Evolutionary conservation across 2,329 filamentous ascomycete genomes (phyloP), one percentile per base, ranked within the genome.

Genomic region (Metarhizium humberi): DNA sequence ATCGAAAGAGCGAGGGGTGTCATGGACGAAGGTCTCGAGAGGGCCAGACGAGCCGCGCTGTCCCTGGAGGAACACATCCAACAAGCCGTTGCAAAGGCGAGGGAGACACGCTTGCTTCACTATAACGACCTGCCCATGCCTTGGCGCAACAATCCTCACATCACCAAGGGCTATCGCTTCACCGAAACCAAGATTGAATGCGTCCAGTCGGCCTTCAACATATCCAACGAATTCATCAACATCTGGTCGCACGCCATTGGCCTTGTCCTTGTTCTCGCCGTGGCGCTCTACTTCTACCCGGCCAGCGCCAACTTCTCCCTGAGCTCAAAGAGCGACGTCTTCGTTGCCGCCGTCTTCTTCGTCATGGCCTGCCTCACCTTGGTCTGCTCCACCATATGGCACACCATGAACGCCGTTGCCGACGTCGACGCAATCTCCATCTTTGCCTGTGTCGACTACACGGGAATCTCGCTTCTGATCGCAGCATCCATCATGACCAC

Each of bases 401-500:
- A 99, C 75, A 96, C 94, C 30, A 97, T 99, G 91, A 96, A 92
- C 75, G 90, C 90, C 64, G 95, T 97, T 54, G 91, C 92, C 18
- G 89, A 95, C 62, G 86, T 95, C 65, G 83, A 85, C 20, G 82
- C 95, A 46, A 87, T 99, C 73, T 94, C 95, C 68, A 87, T 91
- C 58, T 97, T 99, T 66, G 94, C 94, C 18, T 99, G 94, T 69
- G 91, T 99, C 57, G 94, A 99, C 71, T 99, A 99, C 73, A 97
- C 94, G 0, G 94, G 94, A 55, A 99, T 99, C 62, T 96, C 92
- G 1, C 78, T 99, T 52, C 81, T 99, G 30, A 94, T 99, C 53
- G 90, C 94, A 2, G 91, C 94, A 10, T 95, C 90, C 55, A 99
- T 99, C 74, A 90, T 97, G 81, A 96, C 94, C 2, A 96, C 91